Evolutionary conservation across 2,329 filamentous ascomycete species (phyloP), one percentile per base, ranked within the genome.

Genomic region (Coniochaeta sp.): DNA sequence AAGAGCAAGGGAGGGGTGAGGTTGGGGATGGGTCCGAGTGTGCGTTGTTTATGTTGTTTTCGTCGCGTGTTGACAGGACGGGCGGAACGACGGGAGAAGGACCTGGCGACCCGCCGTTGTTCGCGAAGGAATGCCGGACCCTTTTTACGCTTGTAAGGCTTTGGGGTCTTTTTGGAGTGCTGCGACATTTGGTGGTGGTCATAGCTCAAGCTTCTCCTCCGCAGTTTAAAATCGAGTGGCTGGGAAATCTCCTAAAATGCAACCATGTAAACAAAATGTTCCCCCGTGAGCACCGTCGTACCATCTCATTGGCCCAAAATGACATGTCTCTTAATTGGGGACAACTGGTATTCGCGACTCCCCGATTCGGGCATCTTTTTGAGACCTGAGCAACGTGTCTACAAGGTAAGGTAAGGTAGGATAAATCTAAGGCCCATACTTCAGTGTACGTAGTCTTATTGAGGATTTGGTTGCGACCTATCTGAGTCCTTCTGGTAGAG

Each of bases 31-130:
- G 54, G 42, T 61, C 62, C 66, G 64, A 42, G 60, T 40, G 63
- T 66, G 66, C 61, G 66, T 72, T 72, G 70, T 73, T 72, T 73
- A 71, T 70, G 68, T 72, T 72, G 68, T 69, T 65, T 64, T 63
- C 32, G 61, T 32, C 57, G 54, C 61, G 62, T 60, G 63, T 62
- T 62, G 63, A 60, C 59, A 26, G 32, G 36, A 32, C 56, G 57
- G 55, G 55, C 59, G 58, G 56, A 17, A 50, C n/a, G n/a, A n/a
- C 32, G 26, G 19, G 32, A 44, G 50, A 26, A 36, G 55, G 55
- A 34, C 44, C 42, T 44, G n/a, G 40, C 28, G 44, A 28, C 12
- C 7, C 10, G 17, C 44, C 47, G n/a, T 22, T 52, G 19, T 47
- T 22, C 14, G 10, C 9, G 47, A 17, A 28, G 47, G 47, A 52